Base-by-base conservation (phyloP, 1,284 basidiomycete genomes). In the Rhodotorula glutinis region DNA sequence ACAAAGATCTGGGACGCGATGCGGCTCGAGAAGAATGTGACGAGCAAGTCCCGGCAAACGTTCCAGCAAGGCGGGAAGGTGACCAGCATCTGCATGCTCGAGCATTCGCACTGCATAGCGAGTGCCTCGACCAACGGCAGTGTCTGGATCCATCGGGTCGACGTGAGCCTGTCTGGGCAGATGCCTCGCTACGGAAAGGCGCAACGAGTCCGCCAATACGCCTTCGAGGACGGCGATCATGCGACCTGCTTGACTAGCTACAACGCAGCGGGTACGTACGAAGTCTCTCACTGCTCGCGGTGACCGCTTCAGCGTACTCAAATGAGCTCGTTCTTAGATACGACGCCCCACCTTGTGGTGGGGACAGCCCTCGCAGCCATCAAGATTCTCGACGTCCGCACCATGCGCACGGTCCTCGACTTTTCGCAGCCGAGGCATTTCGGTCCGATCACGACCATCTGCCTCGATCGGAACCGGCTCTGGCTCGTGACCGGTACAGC, bases 401-500 rank as follows among this genome's bases (percentile, higher is more conserved):
- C 88, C 5, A 92, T 94, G 90, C 85, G 85, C 27, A 80, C 88
- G 11, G 78, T 89, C 16, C 86, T 88, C 62, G 85, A 83, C 1
- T 86, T 94, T 82, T 84, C 89, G 66, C 91, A 94, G 74, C 92
- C 93, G 3, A 84, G 87, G 29, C 90, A 95, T 74, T 84, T 87
- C 67, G 95, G 95, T 0, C 86, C 92, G 0, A 89, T 97, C 60
- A 89, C 91, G 0, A 86, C 87, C 57, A 79, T 96, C 60, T 95
- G 91, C 73, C 78, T 92, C 44, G 91, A 94, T 76, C 85, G 85
- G 33, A 89, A 88, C 73, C 85, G 85, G 33, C 85, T 89, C 7
- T 98, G 95, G 95, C 82, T 93, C 44, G 82, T 95, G 10, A 86
- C 90, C 40, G 94, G 92, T 2, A 95, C 94, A 1, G 85, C 88